These are phyloP conservation scores for Macrolepiota fuliginosa DNA, from an alignment of 768 basidiomycete species.

Conservation along the genomic window DNA sequence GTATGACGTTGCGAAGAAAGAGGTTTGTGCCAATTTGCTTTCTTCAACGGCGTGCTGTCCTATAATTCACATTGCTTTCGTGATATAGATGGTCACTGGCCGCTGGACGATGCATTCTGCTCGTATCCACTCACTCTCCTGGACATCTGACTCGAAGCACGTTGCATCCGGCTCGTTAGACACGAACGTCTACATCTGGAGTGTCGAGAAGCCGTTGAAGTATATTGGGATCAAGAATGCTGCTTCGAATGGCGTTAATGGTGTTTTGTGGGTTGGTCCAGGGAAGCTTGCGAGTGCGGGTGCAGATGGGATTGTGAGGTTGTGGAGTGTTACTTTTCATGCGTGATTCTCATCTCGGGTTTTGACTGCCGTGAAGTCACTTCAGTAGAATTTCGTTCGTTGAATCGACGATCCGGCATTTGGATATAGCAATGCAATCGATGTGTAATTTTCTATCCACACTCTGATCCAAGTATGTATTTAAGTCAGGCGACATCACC, in stretches of 20 bases:
- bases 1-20: constrained; percentile 66
- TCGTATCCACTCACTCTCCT: constrained; percentile 74
- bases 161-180: constrained; percentile 91
- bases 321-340: constrained; percentile 64
- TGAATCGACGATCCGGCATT: background rate
- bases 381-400: background rate
- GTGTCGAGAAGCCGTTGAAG: constrained; percentile 63
- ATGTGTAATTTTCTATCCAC: too few relatives aligned
- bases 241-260: constrained; percentile 79
- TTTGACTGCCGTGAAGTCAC: too few relatives aligned
- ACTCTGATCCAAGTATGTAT: too few relatives aligned
- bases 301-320: constrained; percentile 76
- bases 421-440: too few relatives aligned
- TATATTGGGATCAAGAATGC: constrained; percentile 86
- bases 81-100: constrained; percentile 55
- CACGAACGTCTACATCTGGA: constrained; percentile 89
- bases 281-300: constrained; percentile 68
- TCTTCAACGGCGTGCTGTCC: background rate
- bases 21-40: constrained; percentile 35
- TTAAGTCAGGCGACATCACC: too few relatives aligned
- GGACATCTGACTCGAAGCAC: constrained; percentile 71
- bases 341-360: background rate
- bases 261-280: constrained; percentile 73
- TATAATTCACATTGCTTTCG: background rate
- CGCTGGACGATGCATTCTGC: constrained; percentile 88